Conservation (phyloP, 768 basidiomycete genomes). For the Leccinum variicolor region DNA sequence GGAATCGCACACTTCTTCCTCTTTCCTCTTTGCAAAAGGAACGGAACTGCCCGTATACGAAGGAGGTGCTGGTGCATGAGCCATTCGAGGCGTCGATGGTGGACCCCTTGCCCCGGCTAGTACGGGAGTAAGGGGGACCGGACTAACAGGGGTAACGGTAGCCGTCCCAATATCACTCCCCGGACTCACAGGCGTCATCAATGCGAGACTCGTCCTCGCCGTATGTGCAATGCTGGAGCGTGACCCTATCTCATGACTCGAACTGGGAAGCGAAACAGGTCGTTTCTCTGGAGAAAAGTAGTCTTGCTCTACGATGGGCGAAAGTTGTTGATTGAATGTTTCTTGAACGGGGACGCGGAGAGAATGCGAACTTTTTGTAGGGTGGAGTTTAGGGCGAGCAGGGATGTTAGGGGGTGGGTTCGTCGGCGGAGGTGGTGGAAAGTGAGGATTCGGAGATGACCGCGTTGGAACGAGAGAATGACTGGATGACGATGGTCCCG, state of each 20-base stretch:
- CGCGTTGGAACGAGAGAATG: constrained; percentile 15
- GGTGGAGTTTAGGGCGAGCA: constrained; percentile 32
- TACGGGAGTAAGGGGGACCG: constrained; percentile 29
- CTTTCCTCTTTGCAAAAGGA: constrained; percentile 25
- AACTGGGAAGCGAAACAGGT: constrained; percentile 32
- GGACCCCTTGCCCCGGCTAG: constrained; percentile 15
- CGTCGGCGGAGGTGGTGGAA: constrained; percentile 32
- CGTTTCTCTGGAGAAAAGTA: constrained; percentile 52
- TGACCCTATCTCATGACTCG: constrained; percentile 24
- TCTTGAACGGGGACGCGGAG: constrained; percentile 38
- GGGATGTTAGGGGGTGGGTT: constrained; percentile 26
- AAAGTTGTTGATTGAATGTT: constrained; percentile 42
- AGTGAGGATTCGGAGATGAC: constrained; percentile 30
- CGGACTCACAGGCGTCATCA: constrained; percentile 27
- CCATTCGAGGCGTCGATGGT: constrained; percentile 7
- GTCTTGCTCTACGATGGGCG: constrained; percentile 65
- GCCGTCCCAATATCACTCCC: constrained; percentile 16
- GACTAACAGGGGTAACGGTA: constrained; percentile 27
- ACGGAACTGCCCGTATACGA: constrained; percentile 17
- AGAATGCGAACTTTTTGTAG: constrained; percentile 40
- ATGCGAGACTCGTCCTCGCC: constrained; percentile 31
- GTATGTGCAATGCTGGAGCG: constrained; percentile 28
- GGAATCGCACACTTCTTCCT: constrained; percentile 28
- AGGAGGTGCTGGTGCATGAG: constrained; percentile 20
- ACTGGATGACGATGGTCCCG: constrained; percentile 8